Percentiles rank a stretch among this genome's conserved stretches.
These are phyloP conservation scores for Solanum tarijense DNA, from an alignment of 257 asterid species.

Conservation along the genomic window DNA sequence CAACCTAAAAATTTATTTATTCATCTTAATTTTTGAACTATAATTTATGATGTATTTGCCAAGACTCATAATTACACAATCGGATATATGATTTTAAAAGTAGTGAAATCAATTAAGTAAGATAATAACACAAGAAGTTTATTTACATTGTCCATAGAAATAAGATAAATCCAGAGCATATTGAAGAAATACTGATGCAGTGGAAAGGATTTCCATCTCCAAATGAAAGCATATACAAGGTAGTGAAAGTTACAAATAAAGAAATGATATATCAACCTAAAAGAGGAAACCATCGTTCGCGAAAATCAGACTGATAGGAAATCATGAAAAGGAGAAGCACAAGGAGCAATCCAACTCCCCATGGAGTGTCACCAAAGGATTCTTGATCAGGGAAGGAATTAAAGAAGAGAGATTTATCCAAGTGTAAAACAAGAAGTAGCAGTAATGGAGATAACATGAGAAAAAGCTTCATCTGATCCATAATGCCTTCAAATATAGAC, in stretches of 20 bases:
- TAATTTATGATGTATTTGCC: background rate
- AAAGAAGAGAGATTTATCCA: slow-evolving; percentile 32
- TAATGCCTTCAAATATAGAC: slow-evolving; percentile 48
- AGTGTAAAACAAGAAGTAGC: slow-evolving; percentile 47
- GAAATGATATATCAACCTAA: slow-evolving; percentile 14
- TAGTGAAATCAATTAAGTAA: background rate
- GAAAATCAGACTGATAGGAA: slow-evolving; percentile 69
- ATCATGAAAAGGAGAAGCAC: slow-evolving; percentile 76
- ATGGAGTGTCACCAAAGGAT: slow-evolving; percentile 69
- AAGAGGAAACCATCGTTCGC: slow-evolving; percentile 81
- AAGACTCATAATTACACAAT: background rate
- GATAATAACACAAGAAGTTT: background rate
- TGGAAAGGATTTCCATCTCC: background rate
- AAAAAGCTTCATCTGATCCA: slow-evolving; percentile 54
- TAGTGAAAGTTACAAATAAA: background rate
- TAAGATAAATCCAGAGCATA: background rate
- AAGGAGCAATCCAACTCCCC: slow-evolving; percentile 73
- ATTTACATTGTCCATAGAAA: background rate
- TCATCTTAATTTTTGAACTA: background rate
- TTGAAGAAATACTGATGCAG: background rate
- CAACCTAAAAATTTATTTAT: background rate
- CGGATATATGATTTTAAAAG: background rate
- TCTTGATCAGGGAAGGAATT: slow-evolving; percentile 43
- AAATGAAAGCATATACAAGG: background rate
- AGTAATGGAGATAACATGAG: slow-evolving; percentile 67